Conservation (phyloP, 371 early-diverging fungal genomes). For the Fennellomyces sp. region DNA sequence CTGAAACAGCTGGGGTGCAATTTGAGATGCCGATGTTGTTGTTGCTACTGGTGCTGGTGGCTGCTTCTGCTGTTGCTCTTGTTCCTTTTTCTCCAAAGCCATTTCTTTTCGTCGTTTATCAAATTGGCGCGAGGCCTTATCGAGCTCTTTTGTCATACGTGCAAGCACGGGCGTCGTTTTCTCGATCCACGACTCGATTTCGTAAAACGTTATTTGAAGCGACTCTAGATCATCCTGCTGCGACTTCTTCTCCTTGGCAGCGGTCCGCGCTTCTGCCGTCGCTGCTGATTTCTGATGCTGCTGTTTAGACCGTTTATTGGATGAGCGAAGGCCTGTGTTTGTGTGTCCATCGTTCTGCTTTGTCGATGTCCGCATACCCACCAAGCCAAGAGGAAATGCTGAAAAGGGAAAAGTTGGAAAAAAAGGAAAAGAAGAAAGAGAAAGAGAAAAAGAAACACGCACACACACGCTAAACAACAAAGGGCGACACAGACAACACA, state of each 20-base stretch:
- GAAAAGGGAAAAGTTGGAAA: neutral
- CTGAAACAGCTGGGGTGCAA: slow-evolving; percentile 1
- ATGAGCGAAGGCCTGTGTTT: slow-evolving; percentile 1
- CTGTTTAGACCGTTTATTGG: neutral
- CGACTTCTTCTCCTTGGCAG: slow-evolving; percentile 17
- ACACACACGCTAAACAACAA: neutral
- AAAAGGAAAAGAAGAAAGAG: neutral
- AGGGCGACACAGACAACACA: neutral
- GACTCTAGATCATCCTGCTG: slow-evolving; percentile 50
- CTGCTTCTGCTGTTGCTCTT: neutral
- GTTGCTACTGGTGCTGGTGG: neutral
- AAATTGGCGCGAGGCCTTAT: slow-evolving; percentile 47
- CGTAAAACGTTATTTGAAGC: slow-evolving; percentile 55
- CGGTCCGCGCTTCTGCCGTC: neutral
- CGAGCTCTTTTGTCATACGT: slow-evolving; percentile 53
- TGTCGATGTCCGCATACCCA: neutral
- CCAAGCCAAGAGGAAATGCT: neutral
- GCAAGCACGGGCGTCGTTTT: slow-evolving; percentile 48
- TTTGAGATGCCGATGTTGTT: slow-evolving; percentile 2
- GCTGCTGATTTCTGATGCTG: neutral
- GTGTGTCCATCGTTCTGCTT: neutral
- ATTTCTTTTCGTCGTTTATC: slow-evolving; percentile 26
- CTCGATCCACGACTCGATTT: slow-evolving; percentile 57
- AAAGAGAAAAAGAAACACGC: neutral
- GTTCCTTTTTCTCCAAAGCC: neutral